Conservation (phyloP, 2,329 filamentous ascomycete genomes). For the Microdochium bolleyi region DNA sequence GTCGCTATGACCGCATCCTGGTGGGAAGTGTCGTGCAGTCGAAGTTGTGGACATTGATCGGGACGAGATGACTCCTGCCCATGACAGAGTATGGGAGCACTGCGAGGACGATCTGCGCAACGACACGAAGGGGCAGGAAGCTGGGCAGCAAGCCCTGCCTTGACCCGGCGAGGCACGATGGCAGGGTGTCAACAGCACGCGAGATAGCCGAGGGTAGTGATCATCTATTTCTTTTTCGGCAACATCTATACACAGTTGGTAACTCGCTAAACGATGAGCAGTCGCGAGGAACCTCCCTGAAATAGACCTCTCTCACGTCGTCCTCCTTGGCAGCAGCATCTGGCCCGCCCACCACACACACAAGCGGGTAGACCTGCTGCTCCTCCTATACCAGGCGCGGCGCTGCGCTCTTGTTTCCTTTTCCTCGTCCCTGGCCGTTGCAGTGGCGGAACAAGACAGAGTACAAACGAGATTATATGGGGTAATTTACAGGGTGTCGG, state of each 20-base stretch:
- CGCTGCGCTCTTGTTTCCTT: conserved; percentile 1
- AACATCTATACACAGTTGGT: background rate
- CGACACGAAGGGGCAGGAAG: no score
- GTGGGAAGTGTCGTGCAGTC: no score
- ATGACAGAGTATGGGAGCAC: no score
- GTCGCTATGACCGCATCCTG: no score
- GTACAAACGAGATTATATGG: conserved; percentile 16
- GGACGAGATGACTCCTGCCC: no score
- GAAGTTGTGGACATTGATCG: no score
- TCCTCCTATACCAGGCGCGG: background rate
- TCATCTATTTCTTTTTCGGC: background rate
- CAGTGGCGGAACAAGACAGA: background rate
- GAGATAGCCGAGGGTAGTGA: background rate
- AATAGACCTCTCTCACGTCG: background rate
- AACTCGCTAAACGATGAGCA: background rate
- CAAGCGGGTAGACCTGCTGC: no score
- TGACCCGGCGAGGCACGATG: no score
- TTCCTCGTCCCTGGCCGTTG: background rate
- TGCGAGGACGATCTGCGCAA: no score
- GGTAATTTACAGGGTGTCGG: conserved; percentile 79
- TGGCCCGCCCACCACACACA: no score
- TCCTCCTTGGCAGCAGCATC: background rate
- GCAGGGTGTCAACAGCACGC: no score
- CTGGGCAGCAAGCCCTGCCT: no score
- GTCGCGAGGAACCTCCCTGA: background rate